These are phyloP conservation scores for Rhodotorula sp. DNA, from an alignment of 1,284 basidiomycete species.

Conservation along the genomic window DNA sequence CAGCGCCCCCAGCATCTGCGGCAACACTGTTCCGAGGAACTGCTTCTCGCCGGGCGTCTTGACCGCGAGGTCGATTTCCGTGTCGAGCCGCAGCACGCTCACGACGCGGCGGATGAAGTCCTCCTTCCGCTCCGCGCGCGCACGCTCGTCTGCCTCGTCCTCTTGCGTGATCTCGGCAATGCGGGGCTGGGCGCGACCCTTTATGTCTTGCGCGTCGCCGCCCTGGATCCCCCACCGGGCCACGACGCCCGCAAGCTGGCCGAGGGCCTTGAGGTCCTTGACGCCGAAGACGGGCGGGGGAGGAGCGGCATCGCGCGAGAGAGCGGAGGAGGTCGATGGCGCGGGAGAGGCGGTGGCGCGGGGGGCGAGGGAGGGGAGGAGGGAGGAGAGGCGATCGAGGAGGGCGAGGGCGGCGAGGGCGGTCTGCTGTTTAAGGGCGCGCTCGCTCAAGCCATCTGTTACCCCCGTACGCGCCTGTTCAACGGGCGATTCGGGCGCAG, in stretches of 20 bases:
- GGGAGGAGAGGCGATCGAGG: background rate
- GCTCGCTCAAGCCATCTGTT: background rate
- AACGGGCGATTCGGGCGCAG: background rate
- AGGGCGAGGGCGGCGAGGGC: conserved; percentile 1
- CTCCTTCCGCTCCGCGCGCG: background rate
- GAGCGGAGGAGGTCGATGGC: conserved; percentile 4
- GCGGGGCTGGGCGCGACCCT: background rate
- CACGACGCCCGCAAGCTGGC: conserved; percentile 34
- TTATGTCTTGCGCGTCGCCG: background rate
- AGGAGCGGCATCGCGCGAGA: background rate
- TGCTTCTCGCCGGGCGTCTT: background rate
- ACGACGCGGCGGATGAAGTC: background rate
- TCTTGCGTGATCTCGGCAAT: conserved; percentile 25
- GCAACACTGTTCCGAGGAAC: conserved; percentile 16
- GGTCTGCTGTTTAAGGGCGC: background rate
- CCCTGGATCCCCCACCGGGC: conserved; percentile 39
- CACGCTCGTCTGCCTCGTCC: conserved; percentile 6
- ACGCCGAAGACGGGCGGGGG: conserved; percentile 34
- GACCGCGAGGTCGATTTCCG: background rate
- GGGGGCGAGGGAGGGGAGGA: background rate
- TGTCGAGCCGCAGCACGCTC: background rate
- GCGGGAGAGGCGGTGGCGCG: background rate
- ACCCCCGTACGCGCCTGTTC: too few relatives aligned
- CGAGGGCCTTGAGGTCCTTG: conserved; percentile 35
- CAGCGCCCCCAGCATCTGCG: conserved; percentile 25